A percentile compares a stretch with the other conserved stretches of the same genome.
Evolutionary conservation across 2,329 filamentous ascomycete genomes (phyloP).

Genomic region (Cladosporium velox): DNA sequence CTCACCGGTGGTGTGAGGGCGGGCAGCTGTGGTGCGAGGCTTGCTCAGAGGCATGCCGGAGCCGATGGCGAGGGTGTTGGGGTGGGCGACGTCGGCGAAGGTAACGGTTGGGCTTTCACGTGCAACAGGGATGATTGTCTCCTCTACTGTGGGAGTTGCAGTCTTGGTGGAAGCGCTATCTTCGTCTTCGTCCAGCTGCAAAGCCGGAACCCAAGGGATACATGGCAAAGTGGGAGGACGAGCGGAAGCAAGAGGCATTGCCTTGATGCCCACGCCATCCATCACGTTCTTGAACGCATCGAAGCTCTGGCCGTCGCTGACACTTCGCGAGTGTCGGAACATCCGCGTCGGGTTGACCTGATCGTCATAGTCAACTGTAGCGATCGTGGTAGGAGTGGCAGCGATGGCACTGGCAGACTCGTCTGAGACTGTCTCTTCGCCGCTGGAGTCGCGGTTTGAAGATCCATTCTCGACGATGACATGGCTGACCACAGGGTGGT

Average conservation of each 20-base stretch:
- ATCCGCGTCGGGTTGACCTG: constrained; percentile 9
- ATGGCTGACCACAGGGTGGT: constrained; percentile 8
- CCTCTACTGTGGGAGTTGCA: not conserved
- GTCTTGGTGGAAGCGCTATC: not conserved
- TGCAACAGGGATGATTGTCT: not conserved
- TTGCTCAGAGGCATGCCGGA: not conserved
- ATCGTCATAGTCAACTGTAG: not conserved
- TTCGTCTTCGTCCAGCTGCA: not conserved
- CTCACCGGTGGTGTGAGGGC: constrained; percentile 15
- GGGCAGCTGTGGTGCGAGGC: constrained; percentile 1
- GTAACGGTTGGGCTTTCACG: not conserved
- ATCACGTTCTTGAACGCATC: constrained; percentile 9
- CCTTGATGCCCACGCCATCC: constrained; percentile 6
- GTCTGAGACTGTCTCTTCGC: not conserved
- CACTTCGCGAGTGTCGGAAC: not conserved
- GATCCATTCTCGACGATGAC: not conserved
- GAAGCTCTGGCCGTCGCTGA: not conserved
- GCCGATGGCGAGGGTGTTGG: not conserved
- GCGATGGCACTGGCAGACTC: not conserved
- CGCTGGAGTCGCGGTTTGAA: not conserved
- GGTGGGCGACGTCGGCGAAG: not conserved
- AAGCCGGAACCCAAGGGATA: not conserved
- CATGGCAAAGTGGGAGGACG: not conserved
- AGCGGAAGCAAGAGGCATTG: not conserved
- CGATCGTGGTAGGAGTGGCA: not conserved